Evolutionary conservation across 2,329 filamentous ascomycete species (phyloP), one percentile per base, ranked within the genome.

Genomic region (Mycocentrospora acerina): DNA sequence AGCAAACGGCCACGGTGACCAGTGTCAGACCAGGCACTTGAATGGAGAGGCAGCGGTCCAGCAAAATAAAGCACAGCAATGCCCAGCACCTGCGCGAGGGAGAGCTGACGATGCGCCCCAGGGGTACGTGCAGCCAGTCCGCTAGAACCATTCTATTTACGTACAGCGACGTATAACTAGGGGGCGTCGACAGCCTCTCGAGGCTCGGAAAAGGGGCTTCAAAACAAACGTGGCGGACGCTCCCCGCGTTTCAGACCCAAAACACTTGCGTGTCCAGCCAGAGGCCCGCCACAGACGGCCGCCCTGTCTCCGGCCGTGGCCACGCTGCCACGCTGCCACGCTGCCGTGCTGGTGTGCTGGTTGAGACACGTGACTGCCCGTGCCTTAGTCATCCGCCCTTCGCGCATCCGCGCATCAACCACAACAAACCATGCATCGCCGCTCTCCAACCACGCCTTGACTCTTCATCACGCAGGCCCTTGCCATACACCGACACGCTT

Each of bases 91-190:
- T n/a, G 19, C 19, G 4, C 28, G 19, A 22, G 19, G 19, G 19
- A 22, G 5, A 22, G 19, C 19, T 22, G 5, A 9, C 42, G 53
- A 56, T 53, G 49, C 44, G 53, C 46, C 52, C 58, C 58, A 57
- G 54, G 59, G 53, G 54, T 44, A 42, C 47, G 46, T 52, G 50
- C 47, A 52, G 49, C 29, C 42, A 42, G 40, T 37, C 40, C 46
- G 44, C 42, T 40, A 27, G 45, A 50, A n/a, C n/a, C n/a, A n/a
- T 43, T 49, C 45, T 45, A 43, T 48, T 40, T 31, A 39, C n/a
- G n/a, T n/a, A n/a, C n/a, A n/a, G n/a, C n/a, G n/a, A n/a, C n/a
- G n/a, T n/a, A n/a, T n/a, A n/a, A n/a, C n/a, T n/a, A n/a, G n/a
- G 37, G 37, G 32, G 17, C 14, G 27, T 31, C 29, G 25, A 34